Conservation (phyloP, 352 stramenopile genomes). For the Globisporangium irregulare region DNA sequence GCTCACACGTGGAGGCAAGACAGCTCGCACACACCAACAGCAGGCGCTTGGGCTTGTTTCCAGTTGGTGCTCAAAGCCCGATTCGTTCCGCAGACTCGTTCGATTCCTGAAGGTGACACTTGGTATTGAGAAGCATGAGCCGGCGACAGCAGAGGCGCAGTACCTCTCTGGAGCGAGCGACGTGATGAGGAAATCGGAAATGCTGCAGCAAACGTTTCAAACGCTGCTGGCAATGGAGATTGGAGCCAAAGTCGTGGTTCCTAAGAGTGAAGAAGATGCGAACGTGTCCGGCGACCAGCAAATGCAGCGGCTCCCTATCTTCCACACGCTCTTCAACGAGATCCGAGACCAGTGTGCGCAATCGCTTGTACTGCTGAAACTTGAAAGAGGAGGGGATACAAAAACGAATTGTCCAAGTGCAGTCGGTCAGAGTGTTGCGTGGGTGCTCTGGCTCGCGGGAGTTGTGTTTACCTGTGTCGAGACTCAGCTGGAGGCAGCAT, state of each 20-base stretch:
- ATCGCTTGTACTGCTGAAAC: not conserved
- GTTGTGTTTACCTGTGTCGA: conserved; percentile 22
- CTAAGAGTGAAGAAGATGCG: not conserved
- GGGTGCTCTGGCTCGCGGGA: conserved; percentile 31
- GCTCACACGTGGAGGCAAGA: conserved; percentile 9
- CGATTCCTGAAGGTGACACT: conserved; percentile 25
- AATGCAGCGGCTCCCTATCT: conserved; percentile 16
- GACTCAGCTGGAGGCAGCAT: no score
- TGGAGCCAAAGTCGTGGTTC: not conserved
- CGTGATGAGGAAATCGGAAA: not conserved
- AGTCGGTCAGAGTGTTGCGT: conserved; percentile 15
- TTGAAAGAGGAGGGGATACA: not conserved
- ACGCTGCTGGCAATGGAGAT: conserved; percentile 4
- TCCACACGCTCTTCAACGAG: conserved; percentile 26
- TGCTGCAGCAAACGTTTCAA: conserved; percentile 2
- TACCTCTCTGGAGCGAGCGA: not conserved
- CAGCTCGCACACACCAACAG: not conserved
- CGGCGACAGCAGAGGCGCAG: not conserved
- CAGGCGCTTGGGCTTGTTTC: conserved; percentile 21
- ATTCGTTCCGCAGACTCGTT: conserved; percentile 18
- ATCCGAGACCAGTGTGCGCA: conserved; percentile 15
- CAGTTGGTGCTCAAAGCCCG: conserved; percentile 18
- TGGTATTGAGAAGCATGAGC: conserved; percentile 28
- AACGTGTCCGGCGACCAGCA: no score
- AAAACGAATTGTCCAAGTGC: not conserved